Evolutionary conservation across 345 rosid genomes (phyloP), one percentile per base, ranked within the genome.

Genomic region (Lumnitzera littorea): DNA sequence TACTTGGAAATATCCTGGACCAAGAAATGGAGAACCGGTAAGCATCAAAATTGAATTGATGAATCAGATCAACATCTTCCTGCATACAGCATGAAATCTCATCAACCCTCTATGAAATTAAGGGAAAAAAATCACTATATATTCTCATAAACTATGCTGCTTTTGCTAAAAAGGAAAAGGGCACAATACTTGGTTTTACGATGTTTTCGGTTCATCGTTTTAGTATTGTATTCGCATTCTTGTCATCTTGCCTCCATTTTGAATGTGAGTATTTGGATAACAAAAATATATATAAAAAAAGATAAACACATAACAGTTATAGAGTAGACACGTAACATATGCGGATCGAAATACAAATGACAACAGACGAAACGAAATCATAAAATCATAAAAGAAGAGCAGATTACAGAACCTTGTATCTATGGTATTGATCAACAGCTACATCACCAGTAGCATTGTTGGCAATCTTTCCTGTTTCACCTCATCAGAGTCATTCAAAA

Each of bases 21-120:
- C 87, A 82, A 0, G 87, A 82, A 56, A 82, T 82, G 2, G 84
- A 82, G 71, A 82, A 79, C 5, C 87, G 66, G 58, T 79, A 82
- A 11, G 82, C 84, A 50, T 79, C 84, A 50, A 82, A 82, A 58
- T 82, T 79, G 55, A 82, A 50, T 14, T 60, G 57, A 20, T 56
- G 57, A 82, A 79, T 71, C 53, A 82, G 57, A 52, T 79, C 73
- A 23, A 72, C 29, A 61, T 82, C 87, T 16, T 72, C 78, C 87
- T 82, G 74, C n/a, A 53, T 36, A 5, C 43, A 36, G 43, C 7
- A 36, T 36, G 11, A 36, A 36, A 36, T 4, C 43, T 24, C 23
- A 54, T 27, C 3, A 61, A 61, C 15, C 36, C 13, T 46, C 13
- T 4, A 58, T 2, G 27, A 24, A 23, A 3, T 17, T 24, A 12